These are phyloP conservation scores for Calophaca sinica DNA, from an alignment of 306 rosid genomes.

Conservation along the genomic window DNA sequence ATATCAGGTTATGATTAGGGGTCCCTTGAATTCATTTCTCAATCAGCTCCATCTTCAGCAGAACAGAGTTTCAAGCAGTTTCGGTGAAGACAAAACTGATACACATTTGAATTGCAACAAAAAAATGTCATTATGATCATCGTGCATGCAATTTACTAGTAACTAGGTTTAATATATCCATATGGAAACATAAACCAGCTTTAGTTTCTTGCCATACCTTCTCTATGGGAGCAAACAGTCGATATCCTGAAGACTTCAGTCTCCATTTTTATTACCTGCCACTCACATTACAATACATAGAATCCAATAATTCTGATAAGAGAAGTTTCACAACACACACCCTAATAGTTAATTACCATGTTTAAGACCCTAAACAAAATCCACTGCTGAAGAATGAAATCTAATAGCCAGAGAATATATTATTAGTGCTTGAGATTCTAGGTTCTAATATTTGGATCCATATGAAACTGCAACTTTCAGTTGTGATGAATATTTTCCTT, in stretches of 20 bases:
- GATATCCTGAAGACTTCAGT: conserved; percentile 69
- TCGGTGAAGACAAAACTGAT: conserved; percentile 72
- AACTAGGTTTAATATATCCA: no score
- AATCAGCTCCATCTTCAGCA: conserved; percentile 43
- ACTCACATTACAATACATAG: conserved; percentile 32
- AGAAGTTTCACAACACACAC: background rate
- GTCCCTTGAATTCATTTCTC: conserved; percentile 46
- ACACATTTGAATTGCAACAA: conserved; percentile 73
- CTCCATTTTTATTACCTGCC: conserved; percentile 86
- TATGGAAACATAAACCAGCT: no score
- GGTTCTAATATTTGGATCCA: background rate
- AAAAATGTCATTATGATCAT: conserved; percentile 18
- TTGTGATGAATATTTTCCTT: no score
- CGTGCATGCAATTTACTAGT: conserved; percentile 15
- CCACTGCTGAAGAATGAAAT: no score
- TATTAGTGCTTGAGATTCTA: background rate
- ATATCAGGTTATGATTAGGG: conserved; percentile 24
- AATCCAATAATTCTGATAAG: background rate
- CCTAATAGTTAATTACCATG: no score
- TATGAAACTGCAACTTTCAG: no score
- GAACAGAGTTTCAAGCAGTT: conserved; percentile 72
- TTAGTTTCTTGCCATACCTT: no score
- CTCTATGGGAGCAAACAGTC: conserved; percentile 75
- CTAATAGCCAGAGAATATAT: no score
- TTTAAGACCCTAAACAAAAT: no score